phyloP scores from a whole-genome alignment of 2,329 filamentous ascomycete species.

The Ceratocystis eucalypticola region DNA sequence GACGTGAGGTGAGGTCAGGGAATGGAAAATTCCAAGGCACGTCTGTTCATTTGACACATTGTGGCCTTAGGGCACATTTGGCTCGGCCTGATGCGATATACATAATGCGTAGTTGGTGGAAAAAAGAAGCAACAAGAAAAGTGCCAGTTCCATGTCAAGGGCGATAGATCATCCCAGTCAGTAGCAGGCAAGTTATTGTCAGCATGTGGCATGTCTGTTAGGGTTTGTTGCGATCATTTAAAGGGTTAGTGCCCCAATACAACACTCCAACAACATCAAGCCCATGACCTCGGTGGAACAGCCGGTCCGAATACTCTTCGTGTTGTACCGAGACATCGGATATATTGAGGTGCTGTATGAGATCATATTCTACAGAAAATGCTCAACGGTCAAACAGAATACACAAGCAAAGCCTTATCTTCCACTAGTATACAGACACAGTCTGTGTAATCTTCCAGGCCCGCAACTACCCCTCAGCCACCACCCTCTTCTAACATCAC shows the following conservation, averaged over 20 bases:
- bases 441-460: background rate
- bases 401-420: constrained; percentile 1
- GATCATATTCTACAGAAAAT: constrained; percentile 8
- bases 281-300: background rate
- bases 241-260: background rate
- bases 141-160: background rate
- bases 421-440: background rate
- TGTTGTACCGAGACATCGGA: background rate
- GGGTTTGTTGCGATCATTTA: no score
- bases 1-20: background rate
- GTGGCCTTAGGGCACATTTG: background rate
- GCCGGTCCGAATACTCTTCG: background rate
- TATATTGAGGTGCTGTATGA: constrained; percentile 13
- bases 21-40: background rate
- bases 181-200: no score
- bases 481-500: background rate
- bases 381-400: background rate
- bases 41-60: background rate
- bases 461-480: background rate
- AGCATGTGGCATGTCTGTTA: no score
- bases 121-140: background rate
- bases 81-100: constrained; percentile 9
- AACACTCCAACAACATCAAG: background rate
- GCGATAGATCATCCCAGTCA: no score
- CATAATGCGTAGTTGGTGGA: constrained; percentile 7